Evolutionary conservation across 768 basidiomycete species (phyloP), one percentile per base, ranked within the genome.

Genomic region (Mycena metata): DNA sequence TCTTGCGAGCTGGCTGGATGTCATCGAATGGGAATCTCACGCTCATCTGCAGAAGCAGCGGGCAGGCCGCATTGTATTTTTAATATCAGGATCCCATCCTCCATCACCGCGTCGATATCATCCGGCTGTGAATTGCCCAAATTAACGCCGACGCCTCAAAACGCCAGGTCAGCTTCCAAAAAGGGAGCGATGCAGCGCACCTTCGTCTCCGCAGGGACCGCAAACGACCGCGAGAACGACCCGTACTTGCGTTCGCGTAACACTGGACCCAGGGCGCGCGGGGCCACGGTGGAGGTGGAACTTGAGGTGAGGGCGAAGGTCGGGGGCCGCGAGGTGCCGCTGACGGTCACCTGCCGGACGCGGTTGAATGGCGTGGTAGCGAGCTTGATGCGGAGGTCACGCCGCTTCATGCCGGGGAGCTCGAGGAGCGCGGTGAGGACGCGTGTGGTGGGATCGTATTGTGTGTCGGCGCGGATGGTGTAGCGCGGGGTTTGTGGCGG

Each of bases 391-490:
- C 79, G 84, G 58, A 93, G 72, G 72, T 91, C 88, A 69, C 78
- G 76, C 68, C 82, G 86, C 74, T 84, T 85, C 75, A 92, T 81
- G 49, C 92, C 92, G 5, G 92, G 92, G 33, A 93, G 80, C 78
- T 93, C 91, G 74, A 92, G 85, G 79, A 88, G 82, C 59, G 87
- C 89, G 64, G 83, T 84, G 72, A 92, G 79, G 39, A 83, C 75
- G 75, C 83, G 83, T 55, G 83, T 85, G 42, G 83, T 80, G 43
- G 76, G 71, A 74, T 89, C 84, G 80, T 88, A 90, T 74, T 86
- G 82, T 52, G 89, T 78, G 78, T 93, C 92, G 36, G 88, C 81
- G 71, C 89, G 88, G 67, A 91, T 88, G 69, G 81, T 74, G 73
- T 84, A 83, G 30, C 78, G 79, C 36, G 65, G 67, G 26, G 49